phyloP scores from a whole-genome alignment of 2,329 filamentous ascomycete genomes.

The Paramyrothecium sp. region DNA sequence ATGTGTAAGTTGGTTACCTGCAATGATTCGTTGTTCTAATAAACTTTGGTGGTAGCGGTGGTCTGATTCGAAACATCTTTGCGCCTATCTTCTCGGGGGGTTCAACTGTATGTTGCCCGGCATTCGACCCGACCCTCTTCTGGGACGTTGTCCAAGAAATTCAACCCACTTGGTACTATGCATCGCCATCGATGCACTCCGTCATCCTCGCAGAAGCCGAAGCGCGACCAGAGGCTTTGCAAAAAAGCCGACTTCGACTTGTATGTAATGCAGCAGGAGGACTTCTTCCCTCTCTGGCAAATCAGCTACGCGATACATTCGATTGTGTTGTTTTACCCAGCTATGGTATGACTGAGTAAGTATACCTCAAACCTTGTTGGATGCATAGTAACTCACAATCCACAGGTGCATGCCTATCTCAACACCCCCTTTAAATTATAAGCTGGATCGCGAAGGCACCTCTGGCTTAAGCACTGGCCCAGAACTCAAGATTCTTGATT shows the following conservation, averaged over 20 bases:
- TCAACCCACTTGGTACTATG: slow-evolving; percentile 56
- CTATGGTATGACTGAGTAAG: slow-evolving; percentile 57
- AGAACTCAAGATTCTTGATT: slow-evolving; percentile 48
- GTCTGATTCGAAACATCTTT: slow-evolving; percentile 53
- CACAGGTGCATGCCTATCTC: slow-evolving; percentile 55
- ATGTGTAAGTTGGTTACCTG: slow-evolving; percentile 40
- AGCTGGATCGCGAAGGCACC: slow-evolving; percentile 49
- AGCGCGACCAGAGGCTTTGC: slow-evolving; percentile 35
- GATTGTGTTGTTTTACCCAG: slow-evolving; percentile 51
- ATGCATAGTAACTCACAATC: neutral
- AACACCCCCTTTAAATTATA: slow-evolving; percentile 51
- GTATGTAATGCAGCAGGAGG: slow-evolving; percentile 56
- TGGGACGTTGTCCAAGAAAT: slow-evolving; percentile 51
- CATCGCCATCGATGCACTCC: slow-evolving; percentile 56
- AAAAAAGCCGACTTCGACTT: slow-evolving; percentile 45
- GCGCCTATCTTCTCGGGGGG: slow-evolving; percentile 53
- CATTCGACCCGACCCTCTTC: slow-evolving; percentile 54
- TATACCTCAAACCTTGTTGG: neutral
- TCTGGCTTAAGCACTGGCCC: slow-evolving; percentile 52
- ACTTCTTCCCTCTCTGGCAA: slow-evolving; percentile 48
- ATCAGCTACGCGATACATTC: slow-evolving; percentile 48
- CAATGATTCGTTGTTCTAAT: neutral
- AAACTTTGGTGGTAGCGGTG: slow-evolving; percentile 33
- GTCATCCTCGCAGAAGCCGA: slow-evolving; percentile 47
- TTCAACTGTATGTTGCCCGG: slow-evolving; percentile 51